A percentile compares a stretch with the other conserved stretches of the same genome.
Evolutionary conservation across 306 rosid species (phyloP).

Genomic region (Fragaria iinumae): DNA sequence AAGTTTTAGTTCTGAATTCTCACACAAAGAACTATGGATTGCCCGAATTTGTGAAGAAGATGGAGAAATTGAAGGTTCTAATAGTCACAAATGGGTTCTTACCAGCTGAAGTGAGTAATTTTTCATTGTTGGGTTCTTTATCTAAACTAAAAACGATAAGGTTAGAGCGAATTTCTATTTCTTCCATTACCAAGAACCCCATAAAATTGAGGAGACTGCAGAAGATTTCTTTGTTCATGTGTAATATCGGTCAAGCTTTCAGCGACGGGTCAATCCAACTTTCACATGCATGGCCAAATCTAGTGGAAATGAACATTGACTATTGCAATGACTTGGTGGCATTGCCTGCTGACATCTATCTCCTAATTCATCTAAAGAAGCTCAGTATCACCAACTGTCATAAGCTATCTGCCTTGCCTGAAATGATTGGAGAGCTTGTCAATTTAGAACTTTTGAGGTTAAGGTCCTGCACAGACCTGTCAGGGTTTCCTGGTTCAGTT

Average conservation of each 20-base stretch:
- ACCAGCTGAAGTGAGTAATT: no score
- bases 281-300: no score
- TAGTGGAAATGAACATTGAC: not conserved
- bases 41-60: no score
- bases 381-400: not conserved
- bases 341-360: not conserved
- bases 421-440: not conserved
- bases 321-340: not conserved
- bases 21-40: no score
- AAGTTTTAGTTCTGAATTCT: not conserved
- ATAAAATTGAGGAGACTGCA: constrained; percentile 34
- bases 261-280: no score
- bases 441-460: not conserved
- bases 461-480: not conserved
- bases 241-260: constrained; percentile 30
- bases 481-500: not conserved
- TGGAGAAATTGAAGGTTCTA: no score
- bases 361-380: not conserved
- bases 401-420: not conserved
- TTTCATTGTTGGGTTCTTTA: constrained; percentile 17
- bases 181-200: constrained; percentile 21
- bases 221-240: constrained; percentile 55
- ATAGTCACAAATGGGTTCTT: no score
- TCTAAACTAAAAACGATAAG: constrained; percentile 41
- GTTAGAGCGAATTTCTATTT: constrained; percentile 45